Evolutionary conservation across 352 stramenopile species (phyloP).

Genomic region (Globisporangium cylindrosporum): DNA sequence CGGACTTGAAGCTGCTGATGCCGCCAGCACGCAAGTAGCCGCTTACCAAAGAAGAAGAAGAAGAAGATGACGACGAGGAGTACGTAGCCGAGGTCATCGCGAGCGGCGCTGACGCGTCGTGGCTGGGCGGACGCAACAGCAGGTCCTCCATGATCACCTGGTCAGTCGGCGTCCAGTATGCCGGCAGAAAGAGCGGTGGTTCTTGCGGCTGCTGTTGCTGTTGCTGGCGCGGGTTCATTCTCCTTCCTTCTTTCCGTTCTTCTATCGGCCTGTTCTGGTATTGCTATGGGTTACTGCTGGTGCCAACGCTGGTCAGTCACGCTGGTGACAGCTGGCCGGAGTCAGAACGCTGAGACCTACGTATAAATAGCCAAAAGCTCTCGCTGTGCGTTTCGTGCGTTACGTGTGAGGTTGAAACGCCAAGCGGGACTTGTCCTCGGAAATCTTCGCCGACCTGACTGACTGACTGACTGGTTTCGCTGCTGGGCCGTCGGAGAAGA

Average conservation of each 20-base stretch:
- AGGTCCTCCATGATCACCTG: constrained; percentile 62
- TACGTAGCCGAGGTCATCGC: constrained; percentile 1
- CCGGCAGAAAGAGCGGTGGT: constrained; percentile 18
- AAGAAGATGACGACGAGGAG: not conserved
- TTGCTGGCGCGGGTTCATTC: not conserved
- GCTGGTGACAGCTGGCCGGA: not conserved
- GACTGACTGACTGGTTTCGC: not conserved
- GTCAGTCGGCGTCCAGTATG: constrained; percentile 45
- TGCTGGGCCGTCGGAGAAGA: not conserved
- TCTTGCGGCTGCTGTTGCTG: not conserved
- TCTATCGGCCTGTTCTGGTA: not conserved
- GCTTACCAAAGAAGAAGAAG: not conserved
- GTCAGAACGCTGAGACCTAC: not conserved
- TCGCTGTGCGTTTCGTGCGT: not conserved
- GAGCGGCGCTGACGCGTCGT: constrained; percentile 5
- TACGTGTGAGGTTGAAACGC: not conserved
- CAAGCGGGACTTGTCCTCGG: not conserved
- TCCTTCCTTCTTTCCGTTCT: not conserved
- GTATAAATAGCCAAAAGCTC: not conserved
- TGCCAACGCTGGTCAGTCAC: not conserved
- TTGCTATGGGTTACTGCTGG: not conserved
- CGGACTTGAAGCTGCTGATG: not conserved
- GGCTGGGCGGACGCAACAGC: constrained; percentile 28
- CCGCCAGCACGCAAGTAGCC: not conserved
- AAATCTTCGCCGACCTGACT: not conserved